A percentile compares a stretch with the other conserved stretches of the same genome.
These are phyloP conservation scores for Agrostemma githago DNA, from an alignment of 148 eudicot genomes.

Conservation along the genomic window DNA sequence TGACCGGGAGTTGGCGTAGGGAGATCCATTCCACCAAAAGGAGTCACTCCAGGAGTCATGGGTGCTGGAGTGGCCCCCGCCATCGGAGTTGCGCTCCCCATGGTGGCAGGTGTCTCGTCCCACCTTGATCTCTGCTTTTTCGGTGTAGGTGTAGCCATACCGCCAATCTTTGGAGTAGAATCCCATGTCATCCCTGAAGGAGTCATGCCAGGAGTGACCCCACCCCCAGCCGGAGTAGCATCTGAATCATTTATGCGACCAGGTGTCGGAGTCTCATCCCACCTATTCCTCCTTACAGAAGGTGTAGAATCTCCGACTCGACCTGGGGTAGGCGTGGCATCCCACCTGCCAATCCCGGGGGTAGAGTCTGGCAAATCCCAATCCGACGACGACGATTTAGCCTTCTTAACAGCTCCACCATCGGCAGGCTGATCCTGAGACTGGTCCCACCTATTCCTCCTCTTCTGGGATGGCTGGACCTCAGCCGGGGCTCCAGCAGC, in stretches of 20 bases:
- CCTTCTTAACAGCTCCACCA: slow-evolving; percentile 46
- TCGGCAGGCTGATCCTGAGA: slow-evolving; percentile 59
- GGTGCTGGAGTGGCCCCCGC: slow-evolving; percentile 80
- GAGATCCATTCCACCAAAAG: slow-evolving; percentile 72
- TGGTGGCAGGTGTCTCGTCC: slow-evolving; percentile 97
- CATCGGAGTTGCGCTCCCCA: slow-evolving; percentile 93
- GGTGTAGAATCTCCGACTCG: slow-evolving; percentile 88
- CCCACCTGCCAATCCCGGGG: slow-evolving; percentile 93
- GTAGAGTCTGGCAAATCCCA: slow-evolving; percentile 97
- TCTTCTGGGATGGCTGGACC: slow-evolving; percentile 52
- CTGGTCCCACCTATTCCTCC: slow-evolving; percentile 95
- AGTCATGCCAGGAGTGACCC: slow-evolving; percentile 84
- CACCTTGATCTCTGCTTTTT: slow-evolving; percentile 91
- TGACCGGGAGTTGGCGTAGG: slow-evolving; percentile 84
- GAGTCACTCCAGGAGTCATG: slow-evolving; percentile 90
- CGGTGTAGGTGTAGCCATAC: slow-evolving; percentile 87
- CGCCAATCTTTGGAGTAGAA: slow-evolving; percentile 75
- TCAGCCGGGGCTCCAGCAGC: slow-evolving; percentile 22
- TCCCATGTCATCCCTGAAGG: slow-evolving; percentile 98
- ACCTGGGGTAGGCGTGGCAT: slow-evolving; percentile 92
- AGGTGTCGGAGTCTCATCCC: slow-evolving; percentile 88
- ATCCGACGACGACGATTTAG: slow-evolving; percentile 68
- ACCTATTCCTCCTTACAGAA: slow-evolving; percentile 73
- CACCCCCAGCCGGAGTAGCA: slow-evolving; percentile 82
- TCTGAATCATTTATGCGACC: slow-evolving; percentile 84